Conservation (phyloP, 129 eudicot genomes). For the Saussurea involucrata region DNA sequence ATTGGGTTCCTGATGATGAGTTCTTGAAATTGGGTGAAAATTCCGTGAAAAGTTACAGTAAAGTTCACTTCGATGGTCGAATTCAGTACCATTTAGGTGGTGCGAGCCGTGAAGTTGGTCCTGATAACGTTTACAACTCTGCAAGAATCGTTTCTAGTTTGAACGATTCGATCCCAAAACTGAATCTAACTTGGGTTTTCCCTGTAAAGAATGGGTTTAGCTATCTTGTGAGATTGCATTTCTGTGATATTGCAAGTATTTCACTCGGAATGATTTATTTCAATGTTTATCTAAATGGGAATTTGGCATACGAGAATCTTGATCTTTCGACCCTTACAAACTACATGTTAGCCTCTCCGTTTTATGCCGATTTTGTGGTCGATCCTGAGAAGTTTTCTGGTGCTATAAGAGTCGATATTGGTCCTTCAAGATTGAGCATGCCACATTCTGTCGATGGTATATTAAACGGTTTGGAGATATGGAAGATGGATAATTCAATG, state of each 20-base stretch:
- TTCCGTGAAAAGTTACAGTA: slow-evolving; percentile 23
- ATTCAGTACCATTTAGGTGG: slow-evolving; percentile 74
- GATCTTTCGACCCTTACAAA: slow-evolving; percentile 52
- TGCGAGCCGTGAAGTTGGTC: slow-evolving; percentile 84
- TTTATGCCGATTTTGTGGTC: slow-evolving; percentile 83
- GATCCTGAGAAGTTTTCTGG: slow-evolving; percentile 44
- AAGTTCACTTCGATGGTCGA: slow-evolving; percentile 61
- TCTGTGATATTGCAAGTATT: slow-evolving; percentile 86
- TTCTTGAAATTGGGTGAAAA: slow-evolving; percentile 35
- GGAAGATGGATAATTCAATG: slow-evolving; percentile 70
- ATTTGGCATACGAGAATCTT: slow-evolving; percentile 69
- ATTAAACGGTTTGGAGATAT: slow-evolving; percentile 76
- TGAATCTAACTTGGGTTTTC: slow-evolving; percentile 63
- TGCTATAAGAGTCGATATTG: slow-evolving; percentile 54
- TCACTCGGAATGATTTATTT: slow-evolving; percentile 55
- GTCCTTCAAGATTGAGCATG: slow-evolving; percentile 70
- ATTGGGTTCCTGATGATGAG: slow-evolving; percentile 78
- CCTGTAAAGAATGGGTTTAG: slow-evolving; percentile 53
- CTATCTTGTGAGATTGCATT: slow-evolving; percentile 82
- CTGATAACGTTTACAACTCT: slow-evolving; percentile 78
- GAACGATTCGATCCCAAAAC: slow-evolving; percentile 29
- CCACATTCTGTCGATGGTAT: slow-evolving; percentile 70
- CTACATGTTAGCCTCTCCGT: slow-evolving; percentile 67
- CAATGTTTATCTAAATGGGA: slow-evolving; percentile 77
- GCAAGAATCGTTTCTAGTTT: slow-evolving; percentile 61